Base-by-base conservation (phyloP, 2,329 filamentous ascomycete species). In the Exophiala bonariae region DNA sequence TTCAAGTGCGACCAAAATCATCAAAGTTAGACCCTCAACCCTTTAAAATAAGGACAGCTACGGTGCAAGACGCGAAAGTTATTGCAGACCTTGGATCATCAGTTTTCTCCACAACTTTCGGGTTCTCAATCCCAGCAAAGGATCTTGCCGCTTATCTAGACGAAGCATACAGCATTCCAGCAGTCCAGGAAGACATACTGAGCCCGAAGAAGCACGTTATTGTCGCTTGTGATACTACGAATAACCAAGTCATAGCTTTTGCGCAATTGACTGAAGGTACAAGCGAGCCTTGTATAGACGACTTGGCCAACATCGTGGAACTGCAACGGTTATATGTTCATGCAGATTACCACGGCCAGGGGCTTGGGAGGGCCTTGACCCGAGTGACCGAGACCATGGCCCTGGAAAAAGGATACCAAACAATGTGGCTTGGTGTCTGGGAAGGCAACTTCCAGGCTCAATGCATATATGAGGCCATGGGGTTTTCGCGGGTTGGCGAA, bases 381-480 rank as follows among this genome's bases (percentile, higher is more conserved):
- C 32, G n/a, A 16, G 17, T 39, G 22, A 45, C 47, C 13, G 49
- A 55, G 31, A 13, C 11, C 1, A 32, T 53, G 16, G 54, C 54
- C 8, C 31, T 46, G 16, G 22, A 37, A 7, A 19, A 32, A 26
- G 51, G 46, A n/a, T 54, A 52, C 33, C 33, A 40, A 11, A 38
- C 31, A 18, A 26, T 57, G 22, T 57, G 54, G 54, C 23, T 57
- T 13, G 54, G 54, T 18, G 54, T 57, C 14, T 57, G 54, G 54
- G 54, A 57, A 23, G 54, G 54, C 13, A 57, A 57, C 28, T 57
- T 57, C 23, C 39, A 46, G 14, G 54, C 54, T 7, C 54, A 57
- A 26, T 23, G 41, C 14, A 41, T 57, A 11, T 57, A 57, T 18
- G 54, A 57, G 28, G 32, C 46, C 3, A 26, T 52, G 35, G 54